These are phyloP conservation scores for Sugiyamaella floridensis DNA, from an alignment of 805 yeast species.

Conservation along the genomic window DNA sequence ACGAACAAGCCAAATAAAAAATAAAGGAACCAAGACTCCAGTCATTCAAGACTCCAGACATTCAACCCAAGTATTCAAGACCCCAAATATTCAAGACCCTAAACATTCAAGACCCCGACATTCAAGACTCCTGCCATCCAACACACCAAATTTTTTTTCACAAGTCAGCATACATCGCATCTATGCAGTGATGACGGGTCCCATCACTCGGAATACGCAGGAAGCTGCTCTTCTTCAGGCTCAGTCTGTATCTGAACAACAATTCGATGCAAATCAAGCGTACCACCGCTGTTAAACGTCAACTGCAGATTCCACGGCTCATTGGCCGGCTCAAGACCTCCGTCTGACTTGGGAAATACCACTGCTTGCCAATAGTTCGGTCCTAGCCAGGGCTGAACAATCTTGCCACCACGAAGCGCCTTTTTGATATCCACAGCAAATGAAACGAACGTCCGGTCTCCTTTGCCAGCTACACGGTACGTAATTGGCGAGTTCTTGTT, in stretches of 20 bases:
- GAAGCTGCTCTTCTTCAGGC: constrained; percentile 14
- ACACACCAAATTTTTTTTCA: too few relatives aligned
- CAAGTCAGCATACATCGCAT: not conserved
- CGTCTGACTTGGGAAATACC: constrained; percentile 18
- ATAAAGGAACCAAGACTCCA: too few relatives aligned
- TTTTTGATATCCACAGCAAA: constrained; percentile 19
- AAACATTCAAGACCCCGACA: too few relatives aligned
- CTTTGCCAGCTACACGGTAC: constrained; percentile 23
- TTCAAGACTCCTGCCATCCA: too few relatives aligned
- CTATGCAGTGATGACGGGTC: not conserved
- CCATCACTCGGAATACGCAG: constrained; percentile 9
- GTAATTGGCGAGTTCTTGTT: constrained; percentile 15
- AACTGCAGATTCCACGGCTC: constrained; percentile 23
- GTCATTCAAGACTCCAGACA: too few relatives aligned
- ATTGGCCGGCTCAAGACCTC: constrained; percentile 21
- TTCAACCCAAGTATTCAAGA: too few relatives aligned
- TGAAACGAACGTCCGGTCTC: constrained; percentile 25
- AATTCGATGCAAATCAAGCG: constrained; percentile 21
- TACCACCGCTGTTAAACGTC: constrained; percentile 28
- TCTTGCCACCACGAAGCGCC: constrained; percentile 15
- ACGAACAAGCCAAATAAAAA: too few relatives aligned
- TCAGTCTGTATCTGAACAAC: constrained; percentile 2
- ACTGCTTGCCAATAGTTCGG: constrained; percentile 29
- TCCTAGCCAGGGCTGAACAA: constrained; percentile 34
- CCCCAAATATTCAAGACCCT: too few relatives aligned